A percentile compares a stretch with the other conserved stretches of the same genome.
phyloP scores from a whole-genome alignment of 345 rosid genomes.

The Brassica incana region DNA sequence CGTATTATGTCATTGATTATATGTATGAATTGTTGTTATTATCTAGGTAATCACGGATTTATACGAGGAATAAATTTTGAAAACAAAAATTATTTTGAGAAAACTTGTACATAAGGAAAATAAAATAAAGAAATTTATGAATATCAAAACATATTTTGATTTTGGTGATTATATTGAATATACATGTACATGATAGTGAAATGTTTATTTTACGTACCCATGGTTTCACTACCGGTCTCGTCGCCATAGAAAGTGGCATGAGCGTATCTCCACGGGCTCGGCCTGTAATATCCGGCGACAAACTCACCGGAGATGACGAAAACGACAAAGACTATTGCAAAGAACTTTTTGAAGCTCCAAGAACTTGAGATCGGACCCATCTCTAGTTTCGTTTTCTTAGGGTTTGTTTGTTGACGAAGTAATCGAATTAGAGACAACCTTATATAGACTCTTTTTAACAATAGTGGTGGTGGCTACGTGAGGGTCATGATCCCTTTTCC shows the following conservation, averaged over 20 bases:
- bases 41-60: not conserved
- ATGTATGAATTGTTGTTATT: not conserved
- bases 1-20: not conserved
- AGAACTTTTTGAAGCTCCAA: slow-evolving; percentile 46
- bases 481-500: slow-evolving; percentile 27
- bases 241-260: slow-evolving; percentile 80
- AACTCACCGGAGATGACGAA: slow-evolving; percentile 32
- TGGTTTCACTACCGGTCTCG: slow-evolving; percentile 60
- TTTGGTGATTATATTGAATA: not conserved
- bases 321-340: slow-evolving; percentile 23
- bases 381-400: not conserved
- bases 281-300: slow-evolving; percentile 41
- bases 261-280: slow-evolving; percentile 57
- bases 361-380: slow-evolving; percentile 34
- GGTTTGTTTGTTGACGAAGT: slow-evolving; percentile 27
- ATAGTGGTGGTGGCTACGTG: slow-evolving; percentile 40
- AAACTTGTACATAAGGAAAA: too few relatives aligned
- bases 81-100: too few relatives aligned
- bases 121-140: not conserved
- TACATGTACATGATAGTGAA: not conserved
- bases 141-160: not conserved
- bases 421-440: slow-evolving; percentile 13
- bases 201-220: slow-evolving; percentile 44
- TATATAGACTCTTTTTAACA: slow-evolving; percentile 15
- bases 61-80: not conserved